Conservation (phyloP, 2,329 filamentous ascomycete genomes). For the Colletotrichum sp. region DNA sequence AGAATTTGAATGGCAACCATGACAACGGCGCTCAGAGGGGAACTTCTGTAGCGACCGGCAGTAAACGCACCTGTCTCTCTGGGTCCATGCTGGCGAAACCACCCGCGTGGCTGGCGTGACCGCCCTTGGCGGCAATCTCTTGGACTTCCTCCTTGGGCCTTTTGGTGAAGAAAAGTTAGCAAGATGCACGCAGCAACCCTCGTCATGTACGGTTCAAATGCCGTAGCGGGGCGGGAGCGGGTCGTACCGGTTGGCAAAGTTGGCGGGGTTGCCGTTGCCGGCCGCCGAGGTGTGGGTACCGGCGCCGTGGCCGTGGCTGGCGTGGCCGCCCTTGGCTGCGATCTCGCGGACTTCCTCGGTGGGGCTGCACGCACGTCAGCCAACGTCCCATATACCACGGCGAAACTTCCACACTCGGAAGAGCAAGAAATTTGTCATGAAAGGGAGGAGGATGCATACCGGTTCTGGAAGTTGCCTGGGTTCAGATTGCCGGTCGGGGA, state of each 20-base stretch:
- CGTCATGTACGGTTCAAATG: neutral
- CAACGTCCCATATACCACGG: too few species aligned
- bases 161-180: neutral
- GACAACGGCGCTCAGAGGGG: neutral
- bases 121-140: conserved; percentile 46
- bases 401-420: too few species aligned
- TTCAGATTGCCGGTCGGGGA: conserved; percentile 13
- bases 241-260: conserved; percentile 26
- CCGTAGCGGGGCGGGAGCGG: neutral
- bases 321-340: conserved; percentile 43
- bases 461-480: conserved; percentile 27
- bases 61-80: conserved; percentile 42
- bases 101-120: conserved; percentile 39
- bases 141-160: conserved; percentile 49
- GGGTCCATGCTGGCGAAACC: conserved; percentile 47
- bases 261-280: conserved; percentile 15
- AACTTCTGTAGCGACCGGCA: conserved; percentile 30
- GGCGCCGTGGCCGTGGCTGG: conserved; percentile 34
- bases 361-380: neutral
- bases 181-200: neutral
- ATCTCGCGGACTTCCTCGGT: conserved; percentile 45
- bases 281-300: neutral
- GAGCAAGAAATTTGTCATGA: too few species aligned
- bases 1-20: accelerated
- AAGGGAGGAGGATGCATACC: neutral